Percentiles rank a stretch among this genome's conserved stretches.
Conservation (phyloP, 352 stramenopile genomes). For the Globisporangium nunn region DNA sequence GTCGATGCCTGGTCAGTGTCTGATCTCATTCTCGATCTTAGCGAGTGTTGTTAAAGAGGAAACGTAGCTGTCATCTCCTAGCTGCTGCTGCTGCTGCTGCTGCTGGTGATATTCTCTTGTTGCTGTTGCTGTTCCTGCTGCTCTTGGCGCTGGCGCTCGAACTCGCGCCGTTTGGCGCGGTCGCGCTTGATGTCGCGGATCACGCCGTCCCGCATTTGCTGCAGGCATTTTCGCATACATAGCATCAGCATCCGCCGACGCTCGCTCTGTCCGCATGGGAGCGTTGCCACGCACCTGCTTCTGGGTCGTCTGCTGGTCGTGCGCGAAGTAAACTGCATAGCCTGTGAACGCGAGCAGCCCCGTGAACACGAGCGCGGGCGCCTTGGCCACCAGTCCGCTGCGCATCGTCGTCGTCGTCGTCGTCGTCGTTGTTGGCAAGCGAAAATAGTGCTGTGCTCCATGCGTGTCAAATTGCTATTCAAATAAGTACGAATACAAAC, state of each 20-base stretch:
- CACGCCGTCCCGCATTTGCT: constrained; percentile 68
- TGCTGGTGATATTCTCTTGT: neutral
- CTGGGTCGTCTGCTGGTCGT: constrained; percentile 63
- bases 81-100: neutral
- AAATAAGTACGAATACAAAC: too few relatives aligned
- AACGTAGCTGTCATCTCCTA: neutral
- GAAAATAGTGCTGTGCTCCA: too few relatives aligned
- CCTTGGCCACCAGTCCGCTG: constrained; percentile 25
- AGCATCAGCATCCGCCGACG: neutral
- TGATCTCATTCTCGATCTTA: too few relatives aligned
- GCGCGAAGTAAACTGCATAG: constrained; percentile 75
- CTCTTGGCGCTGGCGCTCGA: constrained; percentile 29
- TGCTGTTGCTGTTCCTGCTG: constrained; percentile 14
- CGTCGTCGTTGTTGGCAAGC: too few relatives aligned
- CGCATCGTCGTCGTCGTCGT: constrained; percentile 7
- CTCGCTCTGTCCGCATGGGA: too few relatives aligned
- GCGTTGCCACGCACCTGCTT: constrained; percentile 41
- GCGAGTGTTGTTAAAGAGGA: neutral
- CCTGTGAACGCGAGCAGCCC: constrained; percentile 28
- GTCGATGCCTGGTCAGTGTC: too few relatives aligned
- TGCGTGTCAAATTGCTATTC: too few relatives aligned
- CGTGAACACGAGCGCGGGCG: constrained; percentile 39
- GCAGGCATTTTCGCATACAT: neutral
- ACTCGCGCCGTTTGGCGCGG: constrained; percentile 40
- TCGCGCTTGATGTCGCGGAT: constrained; percentile 80